Base-by-base conservation (phyloP, 106 monocot species). In the Dendrobium catenatum region DNA sequence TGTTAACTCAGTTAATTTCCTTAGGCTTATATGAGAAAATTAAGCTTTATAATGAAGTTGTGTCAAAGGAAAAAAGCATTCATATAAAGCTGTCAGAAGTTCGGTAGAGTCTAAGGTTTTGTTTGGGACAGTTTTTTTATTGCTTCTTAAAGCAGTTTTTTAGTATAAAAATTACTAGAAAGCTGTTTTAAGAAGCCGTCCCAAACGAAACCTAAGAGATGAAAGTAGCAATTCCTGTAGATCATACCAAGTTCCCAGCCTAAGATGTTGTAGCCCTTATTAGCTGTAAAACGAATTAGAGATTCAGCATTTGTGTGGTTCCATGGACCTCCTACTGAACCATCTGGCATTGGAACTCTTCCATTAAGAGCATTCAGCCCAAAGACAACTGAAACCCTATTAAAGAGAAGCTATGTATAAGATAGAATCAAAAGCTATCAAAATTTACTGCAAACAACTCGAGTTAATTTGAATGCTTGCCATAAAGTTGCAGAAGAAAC, bases 201-300 rank as follows among this genome's bases (percentile, higher is more conserved):
- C 31, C 31, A 31, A 31, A 31, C 31, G 0, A 31, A 31, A 31
- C 1, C 31, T 51, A 51, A 51, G 11, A 51, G 11, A 51, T 74
- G 41, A 9, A 43, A 74, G 41, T 20, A 74, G 44, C 17, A 17
- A 75, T 19, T 42, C 9, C 17, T 43, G 0, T 75, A 42, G 16
- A 75, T 48, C 88, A 87, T 84, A 98, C 97, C 97, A 29, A 94
- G 91, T 76, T 99, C 98, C 98, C 98, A 99, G 9, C 95, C 98
- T 82, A 85, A 79, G 44, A 95, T 85, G 15, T 47, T 79, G 76
- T 99, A 91, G 29, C 98, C 98, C 61, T 91, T 94, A 54, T 79
- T 84, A 19, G 84, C 93, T 4, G 91, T 93, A 79, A 93, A 99
- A 4, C 64, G 89, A 82, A 99, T 93, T 67, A 98, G 51, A 40